Evolutionary conservation across 176 grass and related monocot genomes (phyloP).

Genomic region (Guadua angustifolia): DNA sequence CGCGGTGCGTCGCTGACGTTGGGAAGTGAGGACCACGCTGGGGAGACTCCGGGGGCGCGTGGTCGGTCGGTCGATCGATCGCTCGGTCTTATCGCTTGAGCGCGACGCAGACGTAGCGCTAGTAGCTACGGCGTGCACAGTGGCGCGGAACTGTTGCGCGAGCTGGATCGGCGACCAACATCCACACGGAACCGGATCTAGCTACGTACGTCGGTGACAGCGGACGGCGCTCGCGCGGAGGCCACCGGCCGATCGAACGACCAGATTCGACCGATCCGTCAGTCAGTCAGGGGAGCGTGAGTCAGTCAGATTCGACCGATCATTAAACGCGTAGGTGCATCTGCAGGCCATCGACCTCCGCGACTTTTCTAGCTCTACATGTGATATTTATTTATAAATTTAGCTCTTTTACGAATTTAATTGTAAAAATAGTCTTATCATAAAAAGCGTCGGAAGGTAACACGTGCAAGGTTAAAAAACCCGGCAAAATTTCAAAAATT

Average conservation of each 20-base stretch:
- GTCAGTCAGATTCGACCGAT: too few species aligned
- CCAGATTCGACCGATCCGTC: background rate
- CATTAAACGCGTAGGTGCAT: background rate
- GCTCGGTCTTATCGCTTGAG: background rate
- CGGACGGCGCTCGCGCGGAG: background rate
- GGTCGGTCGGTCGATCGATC: background rate
- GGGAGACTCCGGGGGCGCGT: background rate
- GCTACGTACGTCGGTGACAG: slow-evolving; percentile 4
- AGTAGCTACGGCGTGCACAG: background rate
- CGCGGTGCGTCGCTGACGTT: background rate
- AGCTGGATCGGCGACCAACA: slow-evolving; percentile 1
- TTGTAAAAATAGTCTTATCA: too few species aligned
- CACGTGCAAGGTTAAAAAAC: too few species aligned
- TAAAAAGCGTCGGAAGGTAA: too few species aligned
- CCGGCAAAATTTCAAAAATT: too few species aligned
- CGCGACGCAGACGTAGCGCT: background rate
- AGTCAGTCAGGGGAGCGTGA: background rate
- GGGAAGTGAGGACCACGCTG: background rate
- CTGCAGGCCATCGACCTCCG: background rate
- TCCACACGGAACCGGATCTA: background rate
- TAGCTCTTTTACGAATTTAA: too few species aligned
- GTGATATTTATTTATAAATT: too few species aligned
- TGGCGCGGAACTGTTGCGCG: background rate
- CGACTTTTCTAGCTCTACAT: too few species aligned
- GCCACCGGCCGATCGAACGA: background rate